Conservation (phyloP, 441 rosid species). For the Brassica balearica region DNA sequence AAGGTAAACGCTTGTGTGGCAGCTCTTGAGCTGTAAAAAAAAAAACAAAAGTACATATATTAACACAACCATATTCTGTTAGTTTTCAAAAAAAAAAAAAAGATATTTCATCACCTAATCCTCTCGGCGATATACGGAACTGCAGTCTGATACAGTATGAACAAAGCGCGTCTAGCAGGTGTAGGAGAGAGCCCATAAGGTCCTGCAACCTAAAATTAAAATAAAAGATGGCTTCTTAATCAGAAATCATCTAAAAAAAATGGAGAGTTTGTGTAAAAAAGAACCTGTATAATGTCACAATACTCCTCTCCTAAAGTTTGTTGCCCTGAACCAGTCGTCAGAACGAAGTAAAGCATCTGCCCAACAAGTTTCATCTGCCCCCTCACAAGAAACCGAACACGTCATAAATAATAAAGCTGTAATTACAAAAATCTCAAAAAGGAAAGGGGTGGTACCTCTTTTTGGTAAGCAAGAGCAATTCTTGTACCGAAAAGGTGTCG, state of each 20-base stretch:
- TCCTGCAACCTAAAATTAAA: constrained; percentile 67
- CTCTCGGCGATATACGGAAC: constrained; percentile 89
- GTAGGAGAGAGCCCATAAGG: constrained; percentile 83
- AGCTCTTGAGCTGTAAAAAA: constrained; percentile 73
- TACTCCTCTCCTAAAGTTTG: constrained; percentile 97
- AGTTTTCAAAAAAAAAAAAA: background rate
- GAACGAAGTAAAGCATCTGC: constrained; percentile 87
- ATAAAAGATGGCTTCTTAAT: background rate
- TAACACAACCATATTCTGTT: background rate
- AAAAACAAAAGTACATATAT: background rate
- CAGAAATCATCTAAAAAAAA: background rate
- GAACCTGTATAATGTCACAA: constrained; percentile 93
- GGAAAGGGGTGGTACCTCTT: constrained; percentile 47
- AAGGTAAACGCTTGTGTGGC: constrained; percentile 72
- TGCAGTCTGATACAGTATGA: constrained; percentile 79
- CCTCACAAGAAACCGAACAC: background rate
- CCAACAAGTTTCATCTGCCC: constrained; percentile 84
- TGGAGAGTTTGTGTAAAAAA: constrained; percentile 27
- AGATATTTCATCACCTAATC: constrained; percentile 55
- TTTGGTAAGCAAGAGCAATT: constrained; percentile 86
- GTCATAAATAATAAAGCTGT: background rate
- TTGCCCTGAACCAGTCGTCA: constrained; percentile 93
- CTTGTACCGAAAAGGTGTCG: constrained; percentile 92
- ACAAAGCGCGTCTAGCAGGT: constrained; percentile 91
- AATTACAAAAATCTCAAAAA: background rate